phyloP scores from a whole-genome alignment of 2,329 filamentous ascomycete species.

The Hyphodiscus sp. region DNA sequence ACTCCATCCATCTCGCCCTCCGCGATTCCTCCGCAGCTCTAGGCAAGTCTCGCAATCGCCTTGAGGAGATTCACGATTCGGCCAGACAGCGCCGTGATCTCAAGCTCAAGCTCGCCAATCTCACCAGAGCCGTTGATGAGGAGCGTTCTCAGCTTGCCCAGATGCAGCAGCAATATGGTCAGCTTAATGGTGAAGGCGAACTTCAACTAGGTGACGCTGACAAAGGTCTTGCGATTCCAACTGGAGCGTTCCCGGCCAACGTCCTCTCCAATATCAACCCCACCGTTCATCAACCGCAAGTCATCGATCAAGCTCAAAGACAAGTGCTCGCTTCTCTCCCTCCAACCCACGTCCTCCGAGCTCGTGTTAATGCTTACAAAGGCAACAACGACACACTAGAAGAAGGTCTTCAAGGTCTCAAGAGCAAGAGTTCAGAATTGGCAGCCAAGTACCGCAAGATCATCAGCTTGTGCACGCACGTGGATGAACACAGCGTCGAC shows the following conservation, averaged over 20 bases:
- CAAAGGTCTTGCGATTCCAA: conserved; percentile 22
- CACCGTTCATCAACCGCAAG: conserved; percentile 34
- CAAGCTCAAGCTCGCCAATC: conserved; percentile 69
- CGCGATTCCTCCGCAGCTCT: conserved; percentile 74
- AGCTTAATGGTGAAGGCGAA: conserved; percentile 47
- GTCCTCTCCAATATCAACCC: conserved; percentile 23
- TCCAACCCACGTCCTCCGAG: conserved; percentile 53
- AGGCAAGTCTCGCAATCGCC: conserved; percentile 65
- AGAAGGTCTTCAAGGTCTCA: conserved; percentile 62
- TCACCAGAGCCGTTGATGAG: conserved; percentile 66
- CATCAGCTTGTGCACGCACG: conserved; percentile 78
- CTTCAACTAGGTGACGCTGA: conserved; percentile 35
- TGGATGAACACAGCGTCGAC: conserved; percentile 70
- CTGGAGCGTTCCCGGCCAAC: conserved; percentile 17
- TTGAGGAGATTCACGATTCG: conserved; percentile 64
- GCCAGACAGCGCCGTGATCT: conserved; percentile 56
- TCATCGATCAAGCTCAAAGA: conserved; percentile 35
- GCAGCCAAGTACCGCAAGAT: conserved; percentile 85
- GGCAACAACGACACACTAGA: conserved; percentile 61
- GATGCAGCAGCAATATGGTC: conserved; percentile 41
- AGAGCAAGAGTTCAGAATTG: conserved; percentile 73
- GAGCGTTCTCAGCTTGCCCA: conserved; percentile 51
- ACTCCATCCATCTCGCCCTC: conserved; percentile 73
- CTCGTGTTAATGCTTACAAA: conserved; percentile 64
- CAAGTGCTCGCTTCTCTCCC: conserved; percentile 44